A percentile compares a stretch with the other conserved stretches of the same genome.
Evolutionary conservation across 2,329 filamentous ascomycete genomes (phyloP).

Genomic region (Verticillium dahliae): DNA sequence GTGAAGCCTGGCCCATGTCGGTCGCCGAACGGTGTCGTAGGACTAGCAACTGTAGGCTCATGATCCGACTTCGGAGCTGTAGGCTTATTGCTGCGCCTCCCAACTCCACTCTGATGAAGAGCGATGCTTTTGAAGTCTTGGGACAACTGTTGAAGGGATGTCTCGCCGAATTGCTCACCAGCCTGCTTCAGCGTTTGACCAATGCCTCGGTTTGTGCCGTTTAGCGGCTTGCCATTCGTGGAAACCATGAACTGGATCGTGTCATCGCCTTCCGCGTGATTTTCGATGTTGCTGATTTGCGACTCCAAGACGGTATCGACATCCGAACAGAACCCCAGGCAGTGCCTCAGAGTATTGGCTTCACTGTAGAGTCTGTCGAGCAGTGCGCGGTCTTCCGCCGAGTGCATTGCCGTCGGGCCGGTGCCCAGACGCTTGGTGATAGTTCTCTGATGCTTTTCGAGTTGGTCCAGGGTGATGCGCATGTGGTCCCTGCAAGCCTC

Average conservation of each 20-base stretch:
- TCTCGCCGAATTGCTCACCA: slow-evolving; percentile 10
- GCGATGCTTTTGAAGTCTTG: slow-evolving; percentile 2
- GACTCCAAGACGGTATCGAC: slow-evolving; percentile 3
- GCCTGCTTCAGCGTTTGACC: slow-evolving; percentile 9
- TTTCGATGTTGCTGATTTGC: slow-evolving; percentile 11
- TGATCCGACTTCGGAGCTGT: too few relatives aligned
- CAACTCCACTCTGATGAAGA: not conserved
- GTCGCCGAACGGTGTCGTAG: not conserved
- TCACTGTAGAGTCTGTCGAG: not conserved
- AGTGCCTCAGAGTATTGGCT: not conserved
- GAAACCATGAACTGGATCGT: slow-evolving; percentile 13
- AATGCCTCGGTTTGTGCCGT: slow-evolving; percentile 11
- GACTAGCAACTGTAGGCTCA: too few relatives aligned
- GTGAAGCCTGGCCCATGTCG: not conserved
- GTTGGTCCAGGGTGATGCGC: not conserved
- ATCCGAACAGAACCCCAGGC: not conserved
- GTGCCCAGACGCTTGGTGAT: not conserved
- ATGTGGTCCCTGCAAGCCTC: not conserved
- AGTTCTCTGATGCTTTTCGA: not conserved
- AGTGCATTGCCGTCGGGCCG: not conserved
- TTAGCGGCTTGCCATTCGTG: slow-evolving; percentile 10
- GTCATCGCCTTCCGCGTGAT: slow-evolving; percentile 10
- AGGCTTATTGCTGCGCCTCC: too few relatives aligned
- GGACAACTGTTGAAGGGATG: slow-evolving; percentile 13
- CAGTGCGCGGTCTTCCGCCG: not conserved